Conservation (phyloP, 805 yeast species). For the Candida taoyuanica region DNA sequence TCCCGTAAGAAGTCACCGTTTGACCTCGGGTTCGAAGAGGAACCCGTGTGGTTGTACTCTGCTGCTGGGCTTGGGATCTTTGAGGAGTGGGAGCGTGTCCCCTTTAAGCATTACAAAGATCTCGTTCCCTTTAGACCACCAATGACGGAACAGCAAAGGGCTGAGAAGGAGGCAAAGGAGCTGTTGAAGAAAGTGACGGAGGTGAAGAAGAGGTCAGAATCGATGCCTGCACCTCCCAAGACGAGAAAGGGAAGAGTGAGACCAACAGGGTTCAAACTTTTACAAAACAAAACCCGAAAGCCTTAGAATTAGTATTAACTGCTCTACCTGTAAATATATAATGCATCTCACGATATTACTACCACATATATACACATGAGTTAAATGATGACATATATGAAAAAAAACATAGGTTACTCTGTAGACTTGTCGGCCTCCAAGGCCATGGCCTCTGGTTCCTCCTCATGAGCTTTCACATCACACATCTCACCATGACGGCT, state of each 20-base stretch:
- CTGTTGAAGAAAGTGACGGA: constrained; percentile 2
- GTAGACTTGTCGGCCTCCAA: background rate
- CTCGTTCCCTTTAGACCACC: constrained; percentile 34
- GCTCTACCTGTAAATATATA: constrained; percentile 2
- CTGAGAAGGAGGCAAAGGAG: constrained; percentile 4
- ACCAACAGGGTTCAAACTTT: constrained; percentile 7
- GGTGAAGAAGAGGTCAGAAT: background rate
- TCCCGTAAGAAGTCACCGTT: constrained; percentile 24
- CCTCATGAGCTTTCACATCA: constrained; percentile 30
- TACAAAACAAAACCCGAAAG: constrained; percentile 10
- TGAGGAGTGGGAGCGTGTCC: constrained; percentile 28
- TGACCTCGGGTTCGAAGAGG: constrained; percentile 18
- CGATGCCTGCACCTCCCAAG: constrained; percentile 2
- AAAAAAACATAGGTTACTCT: background rate
- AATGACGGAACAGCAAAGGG: constrained; percentile 6
- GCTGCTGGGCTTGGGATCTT: constrained; percentile 34
- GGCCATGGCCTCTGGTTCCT: constrained; percentile 3
- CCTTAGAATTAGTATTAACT: too few species aligned
- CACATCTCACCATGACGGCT: constrained; percentile 48
- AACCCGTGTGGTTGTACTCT: constrained; percentile 32
- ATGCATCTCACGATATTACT: background rate
- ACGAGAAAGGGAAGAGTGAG: constrained; percentile 15
- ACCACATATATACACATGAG: background rate
- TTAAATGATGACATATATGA: too few species aligned
- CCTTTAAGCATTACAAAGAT: constrained; percentile 12